A percentile compares a stretch with the other conserved stretches of the same genome.
phyloP scores from a whole-genome alignment of 805 yeast genomes.

The Myxozyma mucilagina region DNA sequence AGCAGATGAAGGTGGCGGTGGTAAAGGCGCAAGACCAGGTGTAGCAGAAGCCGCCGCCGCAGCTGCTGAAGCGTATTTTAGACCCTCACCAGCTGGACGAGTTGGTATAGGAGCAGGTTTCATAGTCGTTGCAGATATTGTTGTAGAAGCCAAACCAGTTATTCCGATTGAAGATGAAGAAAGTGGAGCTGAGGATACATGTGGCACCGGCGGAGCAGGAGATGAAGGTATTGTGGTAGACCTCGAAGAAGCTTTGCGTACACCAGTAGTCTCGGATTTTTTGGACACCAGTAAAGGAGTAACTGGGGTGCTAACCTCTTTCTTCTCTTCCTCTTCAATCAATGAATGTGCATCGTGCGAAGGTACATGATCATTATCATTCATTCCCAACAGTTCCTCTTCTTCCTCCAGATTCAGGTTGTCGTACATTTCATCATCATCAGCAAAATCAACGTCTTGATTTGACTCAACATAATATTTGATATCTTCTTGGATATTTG shows the following conservation, averaged over 20 bases:
- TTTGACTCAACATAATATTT: conserved; percentile 91
- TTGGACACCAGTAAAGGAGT: conserved; percentile 3
- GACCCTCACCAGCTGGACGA: conserved; percentile 51
- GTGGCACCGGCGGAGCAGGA: conserved; percentile 32
- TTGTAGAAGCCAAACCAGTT: background rate
- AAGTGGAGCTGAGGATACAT: background rate
- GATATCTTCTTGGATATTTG: conserved; percentile 81
- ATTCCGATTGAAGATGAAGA: conserved; percentile 10
- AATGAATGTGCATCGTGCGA: conserved; percentile 23
- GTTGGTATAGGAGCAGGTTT: conserved; percentile 60
- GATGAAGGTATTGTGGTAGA: conserved; percentile 32
- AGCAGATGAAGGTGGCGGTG: conserved; percentile 27
- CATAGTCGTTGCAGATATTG: conserved; percentile 18
- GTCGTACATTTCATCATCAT: conserved; percentile 90
- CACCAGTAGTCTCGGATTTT: conserved; percentile 26
- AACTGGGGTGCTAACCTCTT: conserved; percentile 13
- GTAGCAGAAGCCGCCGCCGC: conserved; percentile 38
- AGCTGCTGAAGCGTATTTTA: conserved; percentile 48
- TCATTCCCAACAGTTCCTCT: conserved; percentile 46
- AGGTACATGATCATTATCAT: conserved; percentile 31
- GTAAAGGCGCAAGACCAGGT: conserved; percentile 32
- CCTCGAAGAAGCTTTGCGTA: conserved; percentile 19
- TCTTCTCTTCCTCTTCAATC: conserved; percentile 29
- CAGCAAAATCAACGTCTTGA: conserved; percentile 89
- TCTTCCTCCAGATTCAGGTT: conserved; percentile 68